Evolutionary conservation across 2,329 filamentous ascomycete genomes (phyloP), one percentile per base, ranked within the genome.

Genomic region (Alternaria sp.): DNA sequence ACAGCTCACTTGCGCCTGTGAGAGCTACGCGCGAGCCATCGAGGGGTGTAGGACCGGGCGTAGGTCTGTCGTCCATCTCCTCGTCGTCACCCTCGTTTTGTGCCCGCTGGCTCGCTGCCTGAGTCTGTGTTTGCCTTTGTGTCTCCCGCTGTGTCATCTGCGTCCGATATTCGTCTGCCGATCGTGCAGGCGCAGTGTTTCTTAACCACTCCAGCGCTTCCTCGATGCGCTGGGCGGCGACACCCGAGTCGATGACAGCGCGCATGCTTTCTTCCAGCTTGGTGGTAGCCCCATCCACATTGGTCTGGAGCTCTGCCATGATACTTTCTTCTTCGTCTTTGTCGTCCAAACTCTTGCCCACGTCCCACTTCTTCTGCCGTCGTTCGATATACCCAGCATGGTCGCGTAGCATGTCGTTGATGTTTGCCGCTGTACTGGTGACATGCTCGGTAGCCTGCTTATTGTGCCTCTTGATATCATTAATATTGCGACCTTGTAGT

Each of bases 251-350:
- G 62, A 91, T 85, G 52, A 88, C 76, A 12, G 83, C 80, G 15
- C 89, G 83, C 72, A 90, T 84, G 49, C 81, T 82, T 71, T 84
- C 81, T 67, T 91, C 89, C 72, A 90, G 82, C 54, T 83, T 81
- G 26, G 78, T 75, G 1, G 87, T 90, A 68, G 87, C 79, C 4
- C 77, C 75, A 15, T 84, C 79, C 3, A 89, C 86, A 59, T 83
- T 81, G 19, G 79, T 76, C 59, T 79, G 63, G 57, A 82, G 68
- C 28, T 81, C 74, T 10, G 78, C 75, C 49, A 86, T 70, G 50
- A 76, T 74, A 10, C 72, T 66, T 59, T 81, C 79, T 25, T 78
- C 73, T 21, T 82, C 80, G 40, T 80, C 77, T 15, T 81, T 73
- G 11, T 79, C 76, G 3, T 82, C 80, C 1, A 80, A 74, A 43